Evolutionary conservation across 83 land plant species (phyloP).

Genomic region (Picea engelmannii): DNA sequence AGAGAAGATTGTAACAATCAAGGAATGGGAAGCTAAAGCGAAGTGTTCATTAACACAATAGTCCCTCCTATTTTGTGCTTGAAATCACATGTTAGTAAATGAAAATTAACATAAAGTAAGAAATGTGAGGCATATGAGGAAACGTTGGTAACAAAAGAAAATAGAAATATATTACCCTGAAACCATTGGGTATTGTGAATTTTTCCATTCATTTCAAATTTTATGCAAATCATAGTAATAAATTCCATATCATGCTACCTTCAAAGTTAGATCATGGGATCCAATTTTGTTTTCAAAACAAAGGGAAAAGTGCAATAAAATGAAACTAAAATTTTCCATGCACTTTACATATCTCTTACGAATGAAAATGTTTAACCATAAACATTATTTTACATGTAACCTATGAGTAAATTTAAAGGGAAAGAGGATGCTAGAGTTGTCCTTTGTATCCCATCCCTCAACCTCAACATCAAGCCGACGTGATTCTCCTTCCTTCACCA

Average conservation of each 20-base stretch:
- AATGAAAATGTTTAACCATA: too few species aligned
- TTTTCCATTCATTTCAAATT: slow-evolving; percentile 51
- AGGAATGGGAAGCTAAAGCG: too few species aligned
- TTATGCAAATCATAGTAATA: slow-evolving; percentile 58
- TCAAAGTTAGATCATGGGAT: slow-evolving; percentile 41
- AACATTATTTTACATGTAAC: not conserved
- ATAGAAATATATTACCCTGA: too few species aligned
- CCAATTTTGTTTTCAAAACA: slow-evolving; percentile 39
- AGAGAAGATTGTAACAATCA: too few species aligned
- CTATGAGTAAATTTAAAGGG: slow-evolving; percentile 17
- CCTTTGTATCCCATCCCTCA: slow-evolving; percentile 21
- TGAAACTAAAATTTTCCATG: too few species aligned
- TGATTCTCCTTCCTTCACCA: too few species aligned
- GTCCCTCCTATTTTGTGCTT: slow-evolving; percentile 68
- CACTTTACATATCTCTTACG: too few species aligned
- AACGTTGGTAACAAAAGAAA: too few species aligned
- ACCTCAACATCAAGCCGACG: not conserved
- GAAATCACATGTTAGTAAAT: not conserved
- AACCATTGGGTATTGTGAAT: not conserved
- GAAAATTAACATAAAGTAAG: too few species aligned
- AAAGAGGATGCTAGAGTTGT: slow-evolving; percentile 6
- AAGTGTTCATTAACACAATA: too few species aligned
- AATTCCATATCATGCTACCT: slow-evolving; percentile 54
- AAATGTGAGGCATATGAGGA: too few species aligned
- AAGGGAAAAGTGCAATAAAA: not conserved